Evolutionary conservation across 2,329 filamentous ascomycete genomes (phyloP), one percentile per base, ranked within the genome.

Genomic region (Bisporella sp.): DNA sequence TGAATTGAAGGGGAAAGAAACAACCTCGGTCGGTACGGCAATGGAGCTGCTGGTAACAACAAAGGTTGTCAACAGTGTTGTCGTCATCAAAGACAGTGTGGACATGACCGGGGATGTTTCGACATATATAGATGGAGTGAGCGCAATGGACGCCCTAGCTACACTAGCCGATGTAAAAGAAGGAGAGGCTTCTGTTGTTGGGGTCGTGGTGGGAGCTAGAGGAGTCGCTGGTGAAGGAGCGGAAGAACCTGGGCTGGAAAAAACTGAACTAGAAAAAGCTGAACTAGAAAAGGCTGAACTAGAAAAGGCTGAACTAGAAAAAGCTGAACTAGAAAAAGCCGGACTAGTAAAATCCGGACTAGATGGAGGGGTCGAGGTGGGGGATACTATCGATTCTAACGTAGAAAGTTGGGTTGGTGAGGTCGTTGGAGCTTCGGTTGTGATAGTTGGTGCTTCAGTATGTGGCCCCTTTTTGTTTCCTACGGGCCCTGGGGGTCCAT

Each of bases 381-480:
- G 21, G 21, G 21, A 21, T 21, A 2, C 21, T 21, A 21, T 21
- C 21, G 21, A 21, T 3, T 21, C 21, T 21, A 21, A 21, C 21
- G 21, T 2, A 21, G 21, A 21, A 21, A 2, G 2, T 21, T 21
- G 21, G 21, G 3, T 21, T 3, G 35, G 35, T 11, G 35, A 13
- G 9, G 35, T 39, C 13, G 35, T 9, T 39, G 35, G 35, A 39
- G 9, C 35, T 13, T 39, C 35, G 35, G 35, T 39, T 9, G 9
- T 39, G 9, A 39, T 13, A 21, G 21, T 21, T 21, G 3, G 21
- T 39, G 35, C 35, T 11, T 2, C 9, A 13, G 3, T 3, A 8
- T 30, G 42, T 11, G 48, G 48, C 41, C 48, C 48, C n/a, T 50
- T 50, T 32, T 50, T 12, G 35, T 50, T 50, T 46, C 48, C 48